Evolutionary conservation across 2,329 filamentous ascomycete genomes (phyloP).

Genomic region (Ambrosiella cleistominuta): DNA sequence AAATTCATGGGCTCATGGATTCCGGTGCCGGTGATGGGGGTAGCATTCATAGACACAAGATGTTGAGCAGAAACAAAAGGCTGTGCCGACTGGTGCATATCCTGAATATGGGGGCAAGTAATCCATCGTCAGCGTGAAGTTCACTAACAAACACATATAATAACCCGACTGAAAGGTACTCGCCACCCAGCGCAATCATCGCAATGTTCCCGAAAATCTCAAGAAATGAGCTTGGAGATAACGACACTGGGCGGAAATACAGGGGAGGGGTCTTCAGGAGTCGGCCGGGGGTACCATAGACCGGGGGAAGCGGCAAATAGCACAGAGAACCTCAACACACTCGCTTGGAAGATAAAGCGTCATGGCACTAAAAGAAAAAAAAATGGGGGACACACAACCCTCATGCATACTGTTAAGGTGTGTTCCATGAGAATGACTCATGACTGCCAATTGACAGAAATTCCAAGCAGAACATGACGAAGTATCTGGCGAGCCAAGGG

Average conservation of each 20-base stretch:
- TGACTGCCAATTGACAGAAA: neutral
- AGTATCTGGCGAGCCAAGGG: constrained; percentile 11
- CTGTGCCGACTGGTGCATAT: constrained; percentile 47
- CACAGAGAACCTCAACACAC: constrained; percentile 3
- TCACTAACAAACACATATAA: constrained; percentile 5
- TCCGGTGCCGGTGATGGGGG: constrained; percentile 20
- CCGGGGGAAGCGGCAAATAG: constrained; percentile 5
- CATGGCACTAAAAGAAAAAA: neutral
- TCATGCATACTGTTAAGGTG: neutral
- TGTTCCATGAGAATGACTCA: neutral
- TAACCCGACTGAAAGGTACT: neutral
- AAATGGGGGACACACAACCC: neutral
- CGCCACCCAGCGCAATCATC: neutral
- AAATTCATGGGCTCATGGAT: constrained; percentile 20
- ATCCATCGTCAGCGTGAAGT: constrained; percentile 14
- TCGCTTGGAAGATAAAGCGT: neutral
- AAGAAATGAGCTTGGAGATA: constrained; percentile 1
- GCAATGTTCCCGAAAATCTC: neutral
- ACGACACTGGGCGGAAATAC: neutral
- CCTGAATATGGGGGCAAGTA: constrained; percentile 26
- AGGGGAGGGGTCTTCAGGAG: constrained; percentile 7
- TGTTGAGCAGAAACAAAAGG: constrained; percentile 21
- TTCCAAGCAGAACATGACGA: neutral
- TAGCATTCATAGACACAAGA: constrained; percentile 7
- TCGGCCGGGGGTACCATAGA: neutral